Evolutionary conservation across 805 yeast species (phyloP).

Genomic region (Cyberlindnera bimundalis): DNA sequence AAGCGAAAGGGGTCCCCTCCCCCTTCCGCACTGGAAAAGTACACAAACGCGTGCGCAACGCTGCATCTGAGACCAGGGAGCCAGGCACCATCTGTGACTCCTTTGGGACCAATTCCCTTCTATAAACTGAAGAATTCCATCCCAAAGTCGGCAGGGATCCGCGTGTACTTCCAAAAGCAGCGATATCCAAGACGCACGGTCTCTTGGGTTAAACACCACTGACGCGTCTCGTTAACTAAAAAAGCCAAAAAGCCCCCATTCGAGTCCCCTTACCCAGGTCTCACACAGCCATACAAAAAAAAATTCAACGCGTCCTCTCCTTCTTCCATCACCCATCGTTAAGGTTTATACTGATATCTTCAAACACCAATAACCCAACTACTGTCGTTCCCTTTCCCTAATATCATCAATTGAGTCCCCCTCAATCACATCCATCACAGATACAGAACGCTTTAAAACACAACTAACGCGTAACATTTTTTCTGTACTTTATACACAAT

Average conservation of each 20-base stretch:
- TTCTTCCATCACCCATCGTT: not conserved
- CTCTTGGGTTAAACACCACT: not conserved
- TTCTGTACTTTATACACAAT: conserved; percentile 19
- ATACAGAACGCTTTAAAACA: too few species aligned
- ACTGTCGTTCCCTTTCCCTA: conserved; percentile 9
- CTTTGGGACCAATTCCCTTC: not conserved
- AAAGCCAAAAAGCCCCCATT: not conserved
- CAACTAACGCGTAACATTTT: not conserved
- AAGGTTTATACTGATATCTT: too few species aligned
- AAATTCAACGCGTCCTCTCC: not conserved
- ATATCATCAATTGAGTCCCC: too few species aligned
- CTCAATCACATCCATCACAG: too few species aligned
- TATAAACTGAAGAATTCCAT: not conserved
- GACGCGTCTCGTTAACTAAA: not conserved
- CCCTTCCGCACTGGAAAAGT: not conserved
- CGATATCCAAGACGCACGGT: too few species aligned
- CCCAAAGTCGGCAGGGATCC: not conserved
- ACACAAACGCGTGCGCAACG: conserved; percentile 1
- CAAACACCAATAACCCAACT: conserved; percentile 8
- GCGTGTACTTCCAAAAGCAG: too few species aligned
- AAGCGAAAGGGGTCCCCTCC: not conserved
- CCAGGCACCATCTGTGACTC: not conserved
- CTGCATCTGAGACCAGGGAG: conserved; percentile 1
- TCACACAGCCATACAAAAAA: too few species aligned
- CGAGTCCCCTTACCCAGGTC: too few species aligned